These are phyloP conservation scores for Mikania micrantha DNA, from an alignment of 129 eudicot genomes.

Conservation along the genomic window DNA sequence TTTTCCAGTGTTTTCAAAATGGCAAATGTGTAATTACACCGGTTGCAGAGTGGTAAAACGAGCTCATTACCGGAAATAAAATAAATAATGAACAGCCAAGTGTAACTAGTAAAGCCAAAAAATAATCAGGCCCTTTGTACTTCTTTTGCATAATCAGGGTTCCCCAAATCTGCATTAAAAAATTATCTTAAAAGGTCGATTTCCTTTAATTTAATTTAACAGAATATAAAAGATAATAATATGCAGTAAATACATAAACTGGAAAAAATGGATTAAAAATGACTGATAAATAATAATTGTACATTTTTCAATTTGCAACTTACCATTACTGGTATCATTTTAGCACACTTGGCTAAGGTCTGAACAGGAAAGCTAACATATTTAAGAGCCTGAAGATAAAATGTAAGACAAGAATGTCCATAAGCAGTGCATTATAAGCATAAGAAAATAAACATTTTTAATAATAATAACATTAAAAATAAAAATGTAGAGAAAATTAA, in stretches of 20 bases:
- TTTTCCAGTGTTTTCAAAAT: not conserved
- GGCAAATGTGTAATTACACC: not conserved
- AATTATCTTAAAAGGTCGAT: not conserved
- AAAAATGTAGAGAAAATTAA: constrained; percentile 9
- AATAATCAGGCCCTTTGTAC: constrained; percentile 74
- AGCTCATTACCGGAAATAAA: constrained; percentile 53
- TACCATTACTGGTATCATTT: constrained; percentile 99
- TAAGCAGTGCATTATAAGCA: not conserved
- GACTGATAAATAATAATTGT: too few species aligned
- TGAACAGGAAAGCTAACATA: constrained; percentile 99
- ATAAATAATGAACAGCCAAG: constrained; percentile 76
- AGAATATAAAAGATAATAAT: not conserved
- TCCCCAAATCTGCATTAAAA: constrained; percentile 67
- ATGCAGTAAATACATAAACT: too few species aligned
- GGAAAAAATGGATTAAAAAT: too few species aligned
- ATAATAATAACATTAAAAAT: not conserved
- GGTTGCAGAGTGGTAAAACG: not conserved
- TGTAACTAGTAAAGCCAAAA: constrained; percentile 66
- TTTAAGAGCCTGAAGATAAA: constrained; percentile 76
- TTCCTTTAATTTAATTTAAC: not conserved
- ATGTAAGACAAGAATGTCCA: constrained; percentile 12
- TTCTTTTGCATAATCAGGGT: constrained; percentile 74
- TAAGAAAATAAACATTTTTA: not conserved
- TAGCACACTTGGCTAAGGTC: constrained; percentile 97
- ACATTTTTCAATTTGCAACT: constrained; percentile 11